Evolutionary conservation across 345 rosid genomes (phyloP).

Genomic region (Brassica nigra): DNA sequence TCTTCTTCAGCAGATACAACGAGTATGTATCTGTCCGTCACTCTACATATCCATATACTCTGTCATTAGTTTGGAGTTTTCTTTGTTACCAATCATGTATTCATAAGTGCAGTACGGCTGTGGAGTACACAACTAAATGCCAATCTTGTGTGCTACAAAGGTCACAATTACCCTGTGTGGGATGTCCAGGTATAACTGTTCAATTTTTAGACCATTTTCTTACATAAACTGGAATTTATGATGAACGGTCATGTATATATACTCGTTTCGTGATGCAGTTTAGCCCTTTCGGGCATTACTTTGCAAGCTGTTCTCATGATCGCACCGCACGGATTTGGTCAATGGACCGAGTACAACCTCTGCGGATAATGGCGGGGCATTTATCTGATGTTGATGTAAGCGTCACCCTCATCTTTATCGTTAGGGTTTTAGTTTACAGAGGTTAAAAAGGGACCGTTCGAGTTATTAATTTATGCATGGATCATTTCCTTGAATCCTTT

Average conservation of each 20-base stretch:
- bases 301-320: conserved; percentile 96
- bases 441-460: not conserved
- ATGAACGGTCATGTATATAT: conserved; percentile 21
- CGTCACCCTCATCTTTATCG: conserved; percentile 15
- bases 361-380: conserved; percentile 97
- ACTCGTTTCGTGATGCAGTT: conserved; percentile 64
- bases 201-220: not conserved
- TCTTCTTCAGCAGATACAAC: conserved; percentile 98
- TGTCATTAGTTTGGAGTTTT: conserved; percentile 12
- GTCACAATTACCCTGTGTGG: conserved; percentile 99
- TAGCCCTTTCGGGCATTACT: conserved; percentile 90
- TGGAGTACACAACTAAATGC: conserved; percentile 98
- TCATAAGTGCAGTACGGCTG: conserved; percentile 63
- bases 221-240: conserved; percentile 4
- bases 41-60: not conserved
- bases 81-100: conserved; percentile 17
- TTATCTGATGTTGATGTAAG: conserved; percentile 97
- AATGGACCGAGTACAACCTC: conserved; percentile 89
- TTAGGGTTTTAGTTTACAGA: not conserved
- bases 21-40: conserved; percentile 44
- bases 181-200: conserved; percentile 78
- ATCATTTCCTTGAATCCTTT: not conserved
- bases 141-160: conserved; percentile 97
- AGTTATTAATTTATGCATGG: not conserved
- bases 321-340: conserved; percentile 96